phyloP scores from a whole-genome alignment of 805 yeast species.

The Peterozyma xylosa region DNA sequence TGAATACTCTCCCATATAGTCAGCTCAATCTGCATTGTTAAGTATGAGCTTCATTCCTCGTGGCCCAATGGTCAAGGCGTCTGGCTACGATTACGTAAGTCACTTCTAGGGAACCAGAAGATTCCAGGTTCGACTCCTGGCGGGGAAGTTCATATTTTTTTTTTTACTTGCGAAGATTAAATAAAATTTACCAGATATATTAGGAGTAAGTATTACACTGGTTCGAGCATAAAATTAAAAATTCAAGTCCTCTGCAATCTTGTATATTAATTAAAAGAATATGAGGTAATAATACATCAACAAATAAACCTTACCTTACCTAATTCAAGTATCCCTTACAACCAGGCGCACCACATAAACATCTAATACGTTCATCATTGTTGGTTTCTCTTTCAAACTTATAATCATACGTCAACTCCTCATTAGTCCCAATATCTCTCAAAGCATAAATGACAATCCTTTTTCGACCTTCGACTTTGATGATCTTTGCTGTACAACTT shows the following conservation, averaged over 20 bases:
- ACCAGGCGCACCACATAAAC: constrained; percentile 92
- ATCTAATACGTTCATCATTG: constrained; percentile 79
- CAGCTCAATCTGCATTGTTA: too few relatives aligned
- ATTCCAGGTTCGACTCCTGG: constrained; percentile 52
- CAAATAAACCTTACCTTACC: neutral
- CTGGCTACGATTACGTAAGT: constrained; percentile 47
- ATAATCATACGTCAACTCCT: constrained; percentile 92
- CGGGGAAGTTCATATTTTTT: constrained; percentile 29
- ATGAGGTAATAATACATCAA: neutral
- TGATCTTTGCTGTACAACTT: constrained; percentile 93
- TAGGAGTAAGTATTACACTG: too few relatives aligned
- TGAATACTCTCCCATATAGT: too few relatives aligned
- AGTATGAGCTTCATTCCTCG: constrained; percentile 39
- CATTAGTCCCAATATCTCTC: constrained; percentile 80
- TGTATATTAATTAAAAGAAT: neutral
- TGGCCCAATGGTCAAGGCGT: constrained; percentile 75
- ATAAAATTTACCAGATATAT: too few relatives aligned
- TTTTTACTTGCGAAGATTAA: too few relatives aligned
- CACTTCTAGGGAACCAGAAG: constrained; percentile 27
- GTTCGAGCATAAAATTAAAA: too few relatives aligned
- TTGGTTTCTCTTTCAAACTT: constrained; percentile 89
- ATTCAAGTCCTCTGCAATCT: too few relatives aligned
- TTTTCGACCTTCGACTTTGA: constrained; percentile 88
- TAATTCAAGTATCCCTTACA: constrained; percentile 89
- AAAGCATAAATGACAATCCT: constrained; percentile 93